Conservation (phyloP, 345 rosid species). For the Hibiscus tridactylites region DNA sequence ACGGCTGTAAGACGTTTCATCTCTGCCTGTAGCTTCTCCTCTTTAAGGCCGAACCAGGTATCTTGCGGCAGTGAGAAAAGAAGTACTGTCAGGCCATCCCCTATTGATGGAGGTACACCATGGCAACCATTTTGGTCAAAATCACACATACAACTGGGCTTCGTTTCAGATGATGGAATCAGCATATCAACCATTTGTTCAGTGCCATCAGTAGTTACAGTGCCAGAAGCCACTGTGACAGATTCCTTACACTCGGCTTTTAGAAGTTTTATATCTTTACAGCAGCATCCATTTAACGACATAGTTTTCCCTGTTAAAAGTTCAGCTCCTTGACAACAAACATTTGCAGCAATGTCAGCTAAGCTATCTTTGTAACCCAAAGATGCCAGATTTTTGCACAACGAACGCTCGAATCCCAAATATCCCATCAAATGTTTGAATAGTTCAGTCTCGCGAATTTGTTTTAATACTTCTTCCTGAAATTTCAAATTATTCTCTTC, state of each 20-base stretch:
- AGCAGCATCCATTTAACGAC: conserved; percentile 3
- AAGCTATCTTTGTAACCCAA: conserved; percentile 6
- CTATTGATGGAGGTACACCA: conserved; percentile 18
- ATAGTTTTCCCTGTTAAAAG: conserved; percentile 16
- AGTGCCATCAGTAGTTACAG: conserved; percentile 4
- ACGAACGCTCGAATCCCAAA: conserved; percentile 12
- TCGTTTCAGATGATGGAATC: conserved; percentile 17
- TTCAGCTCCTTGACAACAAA: conserved; percentile 29
- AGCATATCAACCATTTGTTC: conserved; percentile 13
- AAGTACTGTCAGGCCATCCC: conserved; percentile 24
- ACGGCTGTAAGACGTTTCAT: conserved; percentile 10
- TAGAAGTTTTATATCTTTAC: conserved; percentile 13
- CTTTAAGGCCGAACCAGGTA: conserved; percentile 23
- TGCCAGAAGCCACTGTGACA: conserved; percentile 21
- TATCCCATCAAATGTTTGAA: conserved; percentile 16
- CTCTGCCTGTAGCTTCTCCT: conserved; percentile 11
- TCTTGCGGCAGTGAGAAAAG: conserved; percentile 19
- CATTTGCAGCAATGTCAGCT: conserved; percentile 18
- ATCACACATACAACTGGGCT: conserved; percentile 7
- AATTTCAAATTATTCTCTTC: not conserved
- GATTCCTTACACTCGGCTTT: conserved; percentile 3
- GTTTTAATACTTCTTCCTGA: conserved; percentile 42
- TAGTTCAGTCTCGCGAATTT: conserved; percentile 29
- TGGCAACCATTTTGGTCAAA: conserved; percentile 9
- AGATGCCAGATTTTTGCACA: not conserved